These are phyloP conservation scores for Cutaneotrichosporon sp. DNA, from an alignment of 1,284 basidiomycete genomes.

Conservation along the genomic window DNA sequence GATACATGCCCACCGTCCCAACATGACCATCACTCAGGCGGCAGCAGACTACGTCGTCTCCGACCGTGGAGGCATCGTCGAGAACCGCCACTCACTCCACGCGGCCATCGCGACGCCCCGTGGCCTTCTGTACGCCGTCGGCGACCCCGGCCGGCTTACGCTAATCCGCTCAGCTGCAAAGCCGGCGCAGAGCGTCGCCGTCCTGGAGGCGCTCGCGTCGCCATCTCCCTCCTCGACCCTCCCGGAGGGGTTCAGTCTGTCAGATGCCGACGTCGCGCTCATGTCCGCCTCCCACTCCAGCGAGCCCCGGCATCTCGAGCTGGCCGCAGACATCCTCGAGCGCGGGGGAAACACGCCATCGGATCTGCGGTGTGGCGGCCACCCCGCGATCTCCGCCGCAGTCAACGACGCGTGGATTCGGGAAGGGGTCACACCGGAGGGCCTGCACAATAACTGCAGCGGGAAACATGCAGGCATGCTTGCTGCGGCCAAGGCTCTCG, in stretches of 20 bases:
- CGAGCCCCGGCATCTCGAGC: background rate
- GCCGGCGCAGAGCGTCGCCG: slow-evolving; percentile 2
- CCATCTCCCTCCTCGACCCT: background rate
- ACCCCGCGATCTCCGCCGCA: background rate
- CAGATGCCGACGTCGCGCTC: slow-evolving; percentile 1
- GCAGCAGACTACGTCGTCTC: slow-evolving; percentile 7
- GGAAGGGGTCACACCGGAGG: background rate
- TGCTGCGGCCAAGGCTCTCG: background rate
- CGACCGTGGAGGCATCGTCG: slow-evolving; percentile 8
- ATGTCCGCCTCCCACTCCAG: slow-evolving; percentile 5
- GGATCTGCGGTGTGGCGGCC: background rate
- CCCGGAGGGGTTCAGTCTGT: background rate
- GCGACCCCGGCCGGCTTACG: background rate
- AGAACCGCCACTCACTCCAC: slow-evolving; percentile 8
- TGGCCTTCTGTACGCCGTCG: slow-evolving; percentile 1
- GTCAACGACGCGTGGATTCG: background rate
- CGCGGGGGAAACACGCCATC: background rate
- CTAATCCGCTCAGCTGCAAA: slow-evolving; percentile 5
- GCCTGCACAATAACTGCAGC: slow-evolving; percentile 6
- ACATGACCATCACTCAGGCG: background rate
- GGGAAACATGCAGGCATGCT: slow-evolving; percentile 7
- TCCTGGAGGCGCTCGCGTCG: background rate
- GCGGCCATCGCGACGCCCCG: background rate
- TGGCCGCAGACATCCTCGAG: background rate
- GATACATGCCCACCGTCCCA: background rate